Conservation (phyloP, 148 eudicot genomes). For the Silene latifolia region DNA sequence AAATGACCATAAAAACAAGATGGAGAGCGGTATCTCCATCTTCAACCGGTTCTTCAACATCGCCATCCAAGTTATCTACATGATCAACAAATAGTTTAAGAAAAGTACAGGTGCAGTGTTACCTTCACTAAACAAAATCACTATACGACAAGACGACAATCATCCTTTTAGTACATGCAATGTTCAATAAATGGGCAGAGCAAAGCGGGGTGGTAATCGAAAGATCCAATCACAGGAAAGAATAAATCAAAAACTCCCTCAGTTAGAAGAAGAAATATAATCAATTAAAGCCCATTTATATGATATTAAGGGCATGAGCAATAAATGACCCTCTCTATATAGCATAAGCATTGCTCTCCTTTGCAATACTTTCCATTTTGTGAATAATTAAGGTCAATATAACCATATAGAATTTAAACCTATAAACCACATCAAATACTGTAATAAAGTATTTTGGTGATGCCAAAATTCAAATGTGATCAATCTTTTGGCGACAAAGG, state of each 20-base stretch:
- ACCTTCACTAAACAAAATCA: background rate
- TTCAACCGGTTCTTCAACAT: slow-evolving; percentile 73
- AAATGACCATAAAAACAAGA: slow-evolving; percentile 82
- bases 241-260: background rate
- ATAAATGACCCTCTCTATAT: background rate
- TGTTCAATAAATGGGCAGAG: too few relatives aligned
- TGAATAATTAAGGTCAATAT: too few relatives aligned
- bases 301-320: background rate
- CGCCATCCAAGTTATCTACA: slow-evolving; percentile 68
- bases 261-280: background rate
- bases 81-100: slow-evolving; percentile 16
- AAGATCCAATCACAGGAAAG: too few relatives aligned
- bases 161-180: too few relatives aligned
- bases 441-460: background rate
- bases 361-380: background rate
- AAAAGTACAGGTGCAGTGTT: background rate
- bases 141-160: too few relatives aligned
- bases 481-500: background rate
- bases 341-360: background rate
- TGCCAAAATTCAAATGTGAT: slow-evolving; percentile 1
- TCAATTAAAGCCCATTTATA: background rate
- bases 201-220: too few relatives aligned
- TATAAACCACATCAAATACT: background rate
- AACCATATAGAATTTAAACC: background rate
- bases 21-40: slow-evolving; percentile 96